Evolutionary conservation across 345 rosid genomes (phyloP).

Genomic region (Pseudoturritis turrita): DNA sequence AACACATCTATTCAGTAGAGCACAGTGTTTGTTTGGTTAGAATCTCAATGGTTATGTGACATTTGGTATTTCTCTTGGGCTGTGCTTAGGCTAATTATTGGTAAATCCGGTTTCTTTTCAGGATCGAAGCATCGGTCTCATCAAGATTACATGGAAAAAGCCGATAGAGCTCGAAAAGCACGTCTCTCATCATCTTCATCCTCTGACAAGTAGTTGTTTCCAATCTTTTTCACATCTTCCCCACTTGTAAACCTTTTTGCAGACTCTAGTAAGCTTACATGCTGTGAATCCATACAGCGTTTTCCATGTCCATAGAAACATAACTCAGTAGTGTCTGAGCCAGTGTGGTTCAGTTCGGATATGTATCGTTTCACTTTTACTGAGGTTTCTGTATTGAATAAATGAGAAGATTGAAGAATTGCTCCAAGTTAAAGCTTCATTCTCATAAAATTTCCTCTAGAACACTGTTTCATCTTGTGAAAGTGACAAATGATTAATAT

Average conservation of each 20-base stretch:
- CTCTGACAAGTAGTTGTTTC: constrained; percentile 31
- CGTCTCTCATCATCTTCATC: constrained; percentile 63
- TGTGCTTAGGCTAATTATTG: not conserved
- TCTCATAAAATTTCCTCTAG: not conserved
- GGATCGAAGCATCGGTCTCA: constrained; percentile 86
- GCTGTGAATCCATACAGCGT: not conserved
- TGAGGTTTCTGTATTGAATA: constrained; percentile 11
- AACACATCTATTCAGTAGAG: not conserved
- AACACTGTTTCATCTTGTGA: constrained; percentile 6
- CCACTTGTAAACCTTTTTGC: not conserved
- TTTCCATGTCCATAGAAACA: constrained; percentile 15
- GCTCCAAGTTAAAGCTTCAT: not conserved
- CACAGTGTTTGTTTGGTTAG: not conserved
- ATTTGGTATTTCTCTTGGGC: not conserved
- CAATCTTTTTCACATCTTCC: not conserved
- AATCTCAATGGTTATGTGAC: not conserved
- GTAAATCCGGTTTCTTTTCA: constrained; percentile 16
- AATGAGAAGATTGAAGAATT: not conserved
- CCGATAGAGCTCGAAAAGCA: constrained; percentile 76
- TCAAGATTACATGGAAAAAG: constrained; percentile 96
- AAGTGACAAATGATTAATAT: not conserved
- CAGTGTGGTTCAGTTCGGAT: not conserved
- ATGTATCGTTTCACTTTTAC: constrained; percentile 6
- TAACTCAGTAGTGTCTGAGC: constrained; percentile 12
- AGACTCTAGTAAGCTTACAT: constrained; percentile 1